Base-by-base conservation (phyloP, 768 basidiomycete genomes). In the Boletus speciosus region DNA sequence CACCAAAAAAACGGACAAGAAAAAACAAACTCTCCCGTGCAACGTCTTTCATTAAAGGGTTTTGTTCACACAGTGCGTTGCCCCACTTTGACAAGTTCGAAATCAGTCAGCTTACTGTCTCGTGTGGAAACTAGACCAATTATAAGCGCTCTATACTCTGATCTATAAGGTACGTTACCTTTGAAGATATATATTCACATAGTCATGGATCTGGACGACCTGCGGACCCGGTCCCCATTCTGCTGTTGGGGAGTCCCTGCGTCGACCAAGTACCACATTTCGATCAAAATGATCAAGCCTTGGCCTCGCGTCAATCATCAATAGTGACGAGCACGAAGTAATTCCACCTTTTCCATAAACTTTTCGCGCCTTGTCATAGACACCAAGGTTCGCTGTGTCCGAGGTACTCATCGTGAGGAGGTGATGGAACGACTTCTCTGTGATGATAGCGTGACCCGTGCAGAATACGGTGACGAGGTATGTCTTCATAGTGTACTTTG, bases 381-480 rank as follows among this genome's bases (percentile, higher is more conserved):
- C 44, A 42, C 65, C 65, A 0, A 66, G 61, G 39, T 65, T 40
- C 1, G 50, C 48, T 2, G 50, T 29, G 39, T 66, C 51, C 21
- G 47, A 48, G 14, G 36, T 31, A 11, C 52, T 36, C 12, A 52
- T 46, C 3, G 39, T 25, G 47, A 66, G 47, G 14, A 66, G 46
- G 32, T 23, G 58, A n/a, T 67, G 56, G 52, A 66, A 66, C 29
- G 65, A 14, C 4, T 58, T 58, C 15, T 66, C 65, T 12, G 57
- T 35, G 37, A 61, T 9, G 42, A 66, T 21, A 25, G 47, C 46
- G 35, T 56, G 46, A 0, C 40, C 52, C 19, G 40, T 15, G 27
- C 65, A 65, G 37, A 58, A 67, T 6, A 67, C 8, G 39, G 63
- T 65, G 56, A 53, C 9, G 2, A 65, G 25, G 43, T 65, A 66